Conservation (phyloP, 1,284 basidiomycete species). For the Tilletia indica region DNA sequence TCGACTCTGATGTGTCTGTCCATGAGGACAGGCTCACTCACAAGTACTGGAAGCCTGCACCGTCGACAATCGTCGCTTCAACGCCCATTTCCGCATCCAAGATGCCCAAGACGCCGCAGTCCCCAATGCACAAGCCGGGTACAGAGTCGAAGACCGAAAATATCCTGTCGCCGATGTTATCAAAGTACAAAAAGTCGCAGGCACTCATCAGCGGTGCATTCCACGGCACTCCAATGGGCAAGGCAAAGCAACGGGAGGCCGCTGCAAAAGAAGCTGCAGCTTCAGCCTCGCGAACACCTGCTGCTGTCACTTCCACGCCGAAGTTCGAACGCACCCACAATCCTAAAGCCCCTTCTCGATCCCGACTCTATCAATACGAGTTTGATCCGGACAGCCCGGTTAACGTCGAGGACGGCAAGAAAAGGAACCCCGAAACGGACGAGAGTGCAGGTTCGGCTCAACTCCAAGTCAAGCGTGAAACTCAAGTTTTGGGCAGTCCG, state of each 20-base stretch:
- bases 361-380: not conserved
- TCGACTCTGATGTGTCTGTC: not conserved
- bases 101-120: too few relatives aligned
- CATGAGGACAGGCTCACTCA: not conserved
- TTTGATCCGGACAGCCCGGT: not conserved
- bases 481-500: not conserved
- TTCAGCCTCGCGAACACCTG: not conserved
- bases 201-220: constrained; percentile 6
- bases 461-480: not conserved
- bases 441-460: too few relatives aligned
- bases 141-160: not conserved
- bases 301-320: not conserved
- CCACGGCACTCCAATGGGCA: constrained; percentile 5
- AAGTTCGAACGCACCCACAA: not conserved
- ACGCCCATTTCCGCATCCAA: too few relatives aligned
- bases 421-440: too few relatives aligned
- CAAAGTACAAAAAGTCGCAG: constrained; percentile 9
- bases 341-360: not conserved
- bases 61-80: not conserved
- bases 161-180: not conserved
- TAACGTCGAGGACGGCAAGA: too few relatives aligned
- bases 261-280: not conserved
- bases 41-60: not conserved
- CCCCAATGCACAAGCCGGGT: too few relatives aligned
- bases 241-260: not conserved